Evolutionary conservation across 352 stramenopile genomes (phyloP).

Genomic region (Phytophthora colocasiae): DNA sequence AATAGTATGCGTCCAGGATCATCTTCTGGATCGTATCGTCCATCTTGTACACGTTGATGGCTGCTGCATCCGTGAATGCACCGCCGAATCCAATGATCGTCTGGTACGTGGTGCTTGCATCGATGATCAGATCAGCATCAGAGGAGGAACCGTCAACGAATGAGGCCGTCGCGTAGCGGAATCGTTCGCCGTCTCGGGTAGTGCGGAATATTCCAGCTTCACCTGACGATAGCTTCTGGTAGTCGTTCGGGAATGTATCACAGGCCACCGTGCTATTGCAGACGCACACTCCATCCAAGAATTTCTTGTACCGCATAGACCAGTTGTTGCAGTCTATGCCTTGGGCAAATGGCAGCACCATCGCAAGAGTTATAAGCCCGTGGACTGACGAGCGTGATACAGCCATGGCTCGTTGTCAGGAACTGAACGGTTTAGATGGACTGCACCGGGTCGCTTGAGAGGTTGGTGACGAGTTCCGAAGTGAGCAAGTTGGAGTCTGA

Average conservation of each 20-base stretch:
- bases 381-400: background rate
- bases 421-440: background rate
- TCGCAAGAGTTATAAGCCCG: background rate
- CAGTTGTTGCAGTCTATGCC: constrained; percentile 33
- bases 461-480: constrained; percentile 11
- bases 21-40: constrained; percentile 53
- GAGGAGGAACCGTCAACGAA: constrained; percentile 21
- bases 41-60: constrained; percentile 79
- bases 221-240: constrained; percentile 31
- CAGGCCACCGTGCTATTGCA: constrained; percentile 50
- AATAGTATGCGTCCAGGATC: constrained; percentile 75
- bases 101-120: constrained; percentile 53
- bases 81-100: constrained; percentile 83
- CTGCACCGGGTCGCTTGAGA: constrained; percentile 3
- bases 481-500: background rate
- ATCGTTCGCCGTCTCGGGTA: constrained; percentile 51
- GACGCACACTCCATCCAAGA: constrained; percentile 61
- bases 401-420: constrained; percentile 3
- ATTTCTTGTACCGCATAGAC: constrained; percentile 55
- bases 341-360: background rate
- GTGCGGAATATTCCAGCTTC: constrained; percentile 59
- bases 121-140: constrained; percentile 43
- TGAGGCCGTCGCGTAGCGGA: constrained; percentile 45
- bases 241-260: constrained; percentile 45
- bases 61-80: constrained; percentile 81